phyloP scores from a whole-genome alignment of 2,329 filamentous ascomycete genomes.

The Aphanocladium album region DNA sequence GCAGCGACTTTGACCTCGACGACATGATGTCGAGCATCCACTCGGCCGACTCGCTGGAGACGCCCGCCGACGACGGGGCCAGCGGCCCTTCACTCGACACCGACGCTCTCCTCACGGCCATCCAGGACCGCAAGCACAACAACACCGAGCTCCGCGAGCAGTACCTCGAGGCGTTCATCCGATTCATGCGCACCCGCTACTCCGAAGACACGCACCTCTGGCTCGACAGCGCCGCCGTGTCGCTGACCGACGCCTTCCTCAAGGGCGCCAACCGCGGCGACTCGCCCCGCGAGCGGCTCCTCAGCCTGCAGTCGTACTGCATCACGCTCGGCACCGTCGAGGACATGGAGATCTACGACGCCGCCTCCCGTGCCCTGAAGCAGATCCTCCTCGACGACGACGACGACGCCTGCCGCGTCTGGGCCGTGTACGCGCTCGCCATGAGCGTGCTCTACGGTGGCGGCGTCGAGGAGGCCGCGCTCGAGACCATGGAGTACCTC shows the following conservation, averaged over 20 bases:
- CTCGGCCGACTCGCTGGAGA: conserved; percentile 38
- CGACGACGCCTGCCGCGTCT: conserved; percentile 58
- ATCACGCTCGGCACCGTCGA: conserved; percentile 66
- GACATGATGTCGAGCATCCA: conserved; percentile 40
- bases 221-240: conserved; percentile 53
- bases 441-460: conserved; percentile 73
- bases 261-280: conserved; percentile 65
- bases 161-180: conserved; percentile 28
- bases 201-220: conserved; percentile 29
- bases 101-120: conserved; percentile 61
- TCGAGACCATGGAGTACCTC: conserved; percentile 69
- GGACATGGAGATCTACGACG: conserved; percentile 37
- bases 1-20: conserved; percentile 33
- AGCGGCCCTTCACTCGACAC: conserved; percentile 53
- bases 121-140: conserved; percentile 71
- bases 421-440: conserved; percentile 69
- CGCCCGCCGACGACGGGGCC: conserved; percentile 46
- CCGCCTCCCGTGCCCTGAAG: conserved; percentile 24
- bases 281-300: conserved; percentile 62
- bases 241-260: conserved; percentile 59
- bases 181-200: conserved; percentile 49
- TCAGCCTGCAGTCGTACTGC: conserved; percentile 67
- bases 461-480: conserved; percentile 60
- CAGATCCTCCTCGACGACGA: conserved; percentile 48
- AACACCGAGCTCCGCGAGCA: conserved; percentile 64